Base-by-base conservation (phyloP, 192 early-diverging fungal genomes). In the Thamnidium elegans region DNA sequence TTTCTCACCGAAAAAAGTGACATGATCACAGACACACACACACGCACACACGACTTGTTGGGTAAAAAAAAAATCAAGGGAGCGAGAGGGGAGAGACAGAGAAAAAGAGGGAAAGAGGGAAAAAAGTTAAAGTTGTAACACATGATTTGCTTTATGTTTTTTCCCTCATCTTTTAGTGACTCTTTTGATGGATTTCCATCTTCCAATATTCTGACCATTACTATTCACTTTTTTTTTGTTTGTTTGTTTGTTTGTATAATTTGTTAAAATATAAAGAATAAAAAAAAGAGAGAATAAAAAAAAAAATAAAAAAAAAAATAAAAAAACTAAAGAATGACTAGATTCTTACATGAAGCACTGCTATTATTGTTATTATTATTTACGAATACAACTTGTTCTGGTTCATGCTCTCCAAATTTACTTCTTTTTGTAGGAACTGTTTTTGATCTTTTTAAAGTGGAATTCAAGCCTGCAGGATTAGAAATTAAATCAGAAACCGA, bases 111-210 rank as follows among this genome's bases (percentile, higher is more conserved):
- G 36, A 6, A 4, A 39, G 4, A 39, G 9, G 4, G 36, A 6
- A 4, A 10, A 39, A 10, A 10, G 36, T 6, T 6, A 10, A 39
- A 6, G 36, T 39, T 39, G 36, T 39, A 6, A 39, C 36, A 39
- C 36, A 39, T 39, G 36, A 6, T 39, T 36, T 9, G 4, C 9
- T 39, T 9, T 9, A 39, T 39, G 1, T 39, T 39, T 39, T 39
- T 39, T 39, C 36, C 36, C 36, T 39, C 36, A 10, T 39, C 36
- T 39, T n/a, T 39, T 39, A 10, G 5, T 21, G 8, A 34, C 31
- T 31, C 26, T n/a, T 34, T 34, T 26, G 10, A 63, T 63, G 17
- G 61, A 63, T n/a, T 63, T 63, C 61, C 61, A 63, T 36, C 61
- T 63, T 51, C 61, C 61, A 36, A 51, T 7, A 5, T 39, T 61